Conservation (phyloP, 305 asterid genomes). For the Fraxinus latifolia region DNA sequence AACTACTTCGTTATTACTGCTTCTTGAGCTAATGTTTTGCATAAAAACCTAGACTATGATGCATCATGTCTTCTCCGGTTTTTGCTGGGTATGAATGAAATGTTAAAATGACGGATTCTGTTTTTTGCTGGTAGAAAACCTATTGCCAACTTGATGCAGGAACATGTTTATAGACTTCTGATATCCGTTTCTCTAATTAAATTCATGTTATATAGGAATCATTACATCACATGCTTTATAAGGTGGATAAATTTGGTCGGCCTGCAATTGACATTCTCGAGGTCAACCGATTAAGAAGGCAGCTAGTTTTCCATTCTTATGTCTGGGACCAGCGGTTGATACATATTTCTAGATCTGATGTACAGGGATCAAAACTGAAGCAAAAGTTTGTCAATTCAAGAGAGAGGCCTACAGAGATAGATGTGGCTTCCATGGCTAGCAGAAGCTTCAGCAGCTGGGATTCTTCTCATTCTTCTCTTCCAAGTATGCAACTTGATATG, state of each 20-base stretch:
- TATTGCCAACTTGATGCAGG: not conserved
- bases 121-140: conserved; percentile 13
- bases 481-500: conserved; percentile 41
- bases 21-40: conserved; percentile 16
- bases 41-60: conserved; percentile 8
- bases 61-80: conserved; percentile 3
- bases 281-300: conserved; percentile 64
- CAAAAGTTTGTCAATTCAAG: conserved; percentile 43
- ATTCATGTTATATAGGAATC: conserved; percentile 41
- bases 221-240: conserved; percentile 34
- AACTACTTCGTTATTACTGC: conserved; percentile 3
- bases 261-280: conserved; percentile 75
- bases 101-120: conserved; percentile 18
- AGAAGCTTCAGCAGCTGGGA: conserved; percentile 62
- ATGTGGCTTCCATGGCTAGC: conserved; percentile 39
- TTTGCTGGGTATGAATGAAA: conserved; percentile 2
- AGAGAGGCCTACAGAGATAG: conserved; percentile 43
- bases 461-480: conserved; percentile 68
- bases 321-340: conserved; percentile 78
- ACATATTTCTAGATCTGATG: conserved; percentile 37
- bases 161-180: not conserved
- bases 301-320: conserved; percentile 59
- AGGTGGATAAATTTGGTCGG: conserved; percentile 47
- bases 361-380: conserved; percentile 32
- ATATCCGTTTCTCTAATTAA: conserved; percentile 4